These are phyloP conservation scores for Hymenoscyphus fructigenus DNA, from an alignment of 2,329 filamentous ascomycete genomes.

Conservation along the genomic window DNA sequence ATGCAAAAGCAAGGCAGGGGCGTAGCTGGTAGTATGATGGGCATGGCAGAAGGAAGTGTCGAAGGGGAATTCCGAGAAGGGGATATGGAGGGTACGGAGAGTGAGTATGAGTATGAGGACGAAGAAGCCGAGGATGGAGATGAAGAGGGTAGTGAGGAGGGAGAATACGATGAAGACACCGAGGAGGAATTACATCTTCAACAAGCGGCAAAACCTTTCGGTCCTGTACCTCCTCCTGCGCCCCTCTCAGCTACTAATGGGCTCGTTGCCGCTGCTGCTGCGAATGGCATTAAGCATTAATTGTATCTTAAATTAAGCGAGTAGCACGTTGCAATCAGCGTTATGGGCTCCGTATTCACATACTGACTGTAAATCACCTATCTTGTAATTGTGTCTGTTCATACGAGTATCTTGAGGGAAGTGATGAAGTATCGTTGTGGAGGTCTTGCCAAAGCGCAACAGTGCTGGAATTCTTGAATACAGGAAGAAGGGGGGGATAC, in stretches of 20 bases:
- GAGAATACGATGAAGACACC: slow-evolving; percentile 47
- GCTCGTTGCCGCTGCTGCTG: slow-evolving; percentile 10
- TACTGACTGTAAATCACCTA: slow-evolving; percentile 2
- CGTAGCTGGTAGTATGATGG: slow-evolving; percentile 63
- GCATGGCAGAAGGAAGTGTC: slow-evolving; percentile 55
- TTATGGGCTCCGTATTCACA: neutral
- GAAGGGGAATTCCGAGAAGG: slow-evolving; percentile 57
- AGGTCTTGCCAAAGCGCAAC: neutral
- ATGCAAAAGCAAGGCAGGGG: slow-evolving; percentile 95
- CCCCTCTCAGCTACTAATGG: slow-evolving; percentile 29
- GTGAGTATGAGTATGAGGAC: slow-evolving; percentile 63
- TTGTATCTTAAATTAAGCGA: slow-evolving; percentile 11
- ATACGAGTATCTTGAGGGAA: neutral
- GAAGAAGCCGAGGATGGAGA: slow-evolving; percentile 62
- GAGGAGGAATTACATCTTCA: slow-evolving; percentile 37
- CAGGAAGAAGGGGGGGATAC: too few relatives aligned
- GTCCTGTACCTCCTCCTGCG: slow-evolving; percentile 35
- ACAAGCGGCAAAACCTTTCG: slow-evolving; percentile 33
- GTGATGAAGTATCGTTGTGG: neutral
- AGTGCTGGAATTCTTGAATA: too few relatives aligned
- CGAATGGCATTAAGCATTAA: slow-evolving; percentile 35
- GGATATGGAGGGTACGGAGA: slow-evolving; percentile 55
- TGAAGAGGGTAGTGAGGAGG: slow-evolving; percentile 43
- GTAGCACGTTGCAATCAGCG: neutral
- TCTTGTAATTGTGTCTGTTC: neutral